These are phyloP conservation scores for Calonectria multiphialidica DNA, from an alignment of 2,329 filamentous ascomycete species.

Conservation along the genomic window DNA sequence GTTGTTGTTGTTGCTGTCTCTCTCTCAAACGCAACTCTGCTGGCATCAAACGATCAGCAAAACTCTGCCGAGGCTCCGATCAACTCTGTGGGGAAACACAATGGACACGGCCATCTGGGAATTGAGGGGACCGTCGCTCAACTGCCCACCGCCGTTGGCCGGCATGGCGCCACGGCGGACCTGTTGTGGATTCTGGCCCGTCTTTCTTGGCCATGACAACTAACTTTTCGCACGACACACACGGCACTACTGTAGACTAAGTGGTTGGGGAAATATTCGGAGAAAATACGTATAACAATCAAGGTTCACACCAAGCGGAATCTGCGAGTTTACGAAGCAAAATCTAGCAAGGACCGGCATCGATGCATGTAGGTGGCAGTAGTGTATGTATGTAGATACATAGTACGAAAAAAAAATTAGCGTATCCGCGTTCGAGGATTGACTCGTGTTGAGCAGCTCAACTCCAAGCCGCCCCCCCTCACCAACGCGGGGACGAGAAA, in stretches of 20 bases:
- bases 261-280: constrained; percentile 6
- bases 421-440: background rate
- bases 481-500: background rate
- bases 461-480: background rate
- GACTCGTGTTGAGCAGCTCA: background rate
- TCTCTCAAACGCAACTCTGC: background rate
- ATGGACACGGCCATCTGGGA: background rate
- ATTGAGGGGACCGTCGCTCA: background rate
- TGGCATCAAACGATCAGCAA: background rate
- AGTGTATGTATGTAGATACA: no score
- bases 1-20: background rate
- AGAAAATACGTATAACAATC: constrained; percentile 1
- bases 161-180: background rate
- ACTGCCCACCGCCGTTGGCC: background rate
- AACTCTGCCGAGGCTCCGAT: background rate
- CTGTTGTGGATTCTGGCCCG: background rate
- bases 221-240: background rate
- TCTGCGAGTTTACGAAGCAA: background rate
- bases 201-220: background rate
- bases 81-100: background rate
- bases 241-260: background rate
- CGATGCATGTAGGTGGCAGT: background rate
- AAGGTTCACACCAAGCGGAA: background rate
- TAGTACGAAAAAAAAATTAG: background rate
- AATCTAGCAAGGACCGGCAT: background rate